Base-by-base conservation (phyloP, 2,329 filamentous ascomycete species). In the Epichloe sibirici region DNA sequence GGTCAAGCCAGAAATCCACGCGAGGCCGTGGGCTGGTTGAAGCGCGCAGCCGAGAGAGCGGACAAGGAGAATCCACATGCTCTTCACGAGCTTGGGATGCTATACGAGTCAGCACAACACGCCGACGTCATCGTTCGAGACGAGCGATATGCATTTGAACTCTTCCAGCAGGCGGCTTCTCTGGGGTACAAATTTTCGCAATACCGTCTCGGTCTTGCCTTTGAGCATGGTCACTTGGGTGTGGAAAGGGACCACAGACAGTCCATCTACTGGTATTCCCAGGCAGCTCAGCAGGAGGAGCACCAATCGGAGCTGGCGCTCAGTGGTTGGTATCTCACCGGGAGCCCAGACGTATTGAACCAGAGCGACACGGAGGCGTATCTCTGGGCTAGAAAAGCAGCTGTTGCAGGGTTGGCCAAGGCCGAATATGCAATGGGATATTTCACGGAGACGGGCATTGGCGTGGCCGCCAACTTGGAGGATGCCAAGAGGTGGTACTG, bases 401-500 rank as follows among this genome's bases (percentile, higher is more conserved):
- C 93, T 0, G 81, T 84, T 57, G 86, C 89, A 3, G 90, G 91
- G 3, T 71, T 96, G 39, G 83, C 89, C 7, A 98, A 97, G 74
- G 93, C 93, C 0, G 88, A 97, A 71, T 97, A 96, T 70, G 93
- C 91, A 0, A 95, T 98, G 67, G 93, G 93, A 0, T 96, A 97
- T 70, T 96, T 95, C 65, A 94, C 88, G 0, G 93, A 98, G 69
- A 85, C 93, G 48, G 93, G 93, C 12, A 97, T 98, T 60, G 93
- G 93, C 34, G 83, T 88, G 57, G 76, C 85, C 15, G 82, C 86
- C 8, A 94, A 91, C 66, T 63, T 96, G 61, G 93, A 98, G 62
- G 93, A 97, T 70, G 93, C 91, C 23, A 96, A 95, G 76, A 81
- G 90, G 61, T 98, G 93, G 93, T 98, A 98, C 71, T 96, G 90